Conservation (phyloP, 2,329 filamentous ascomycete species). For the Aspergillus glaucus region DNA sequence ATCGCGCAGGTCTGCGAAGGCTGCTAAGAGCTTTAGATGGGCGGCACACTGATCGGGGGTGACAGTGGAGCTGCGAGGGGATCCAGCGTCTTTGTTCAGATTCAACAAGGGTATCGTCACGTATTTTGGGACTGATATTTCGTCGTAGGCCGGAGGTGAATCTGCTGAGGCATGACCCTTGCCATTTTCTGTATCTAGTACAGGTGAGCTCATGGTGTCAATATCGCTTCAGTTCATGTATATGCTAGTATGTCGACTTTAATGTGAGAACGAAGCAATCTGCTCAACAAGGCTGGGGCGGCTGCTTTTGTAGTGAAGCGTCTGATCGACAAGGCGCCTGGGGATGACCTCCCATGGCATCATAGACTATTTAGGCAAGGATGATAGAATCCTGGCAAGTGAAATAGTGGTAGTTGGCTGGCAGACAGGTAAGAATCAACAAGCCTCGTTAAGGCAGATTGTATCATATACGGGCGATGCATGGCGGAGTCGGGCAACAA, state of each 20-base stretch:
- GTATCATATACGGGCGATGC: not conserved
- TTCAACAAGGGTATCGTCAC: slow-evolving; percentile 19
- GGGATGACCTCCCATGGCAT: too few relatives aligned
- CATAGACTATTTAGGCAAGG: too few relatives aligned
- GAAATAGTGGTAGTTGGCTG: too few relatives aligned
- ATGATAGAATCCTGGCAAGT: too few relatives aligned
- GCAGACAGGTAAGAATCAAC: too few relatives aligned
- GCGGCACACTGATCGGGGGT: slow-evolving; percentile 57
- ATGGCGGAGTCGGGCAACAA: not conserved
- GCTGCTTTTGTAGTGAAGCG: too few relatives aligned
- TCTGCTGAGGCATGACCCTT: not conserved
- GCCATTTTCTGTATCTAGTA: not conserved
- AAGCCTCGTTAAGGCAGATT: too few relatives aligned
- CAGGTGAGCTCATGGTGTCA: not conserved
- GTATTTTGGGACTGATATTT: slow-evolving; percentile 17
- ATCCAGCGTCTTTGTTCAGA: slow-evolving; percentile 11
- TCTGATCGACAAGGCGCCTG: too few relatives aligned
- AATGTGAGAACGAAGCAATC: too few relatives aligned
- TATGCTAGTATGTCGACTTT: too few relatives aligned
- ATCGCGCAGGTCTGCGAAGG: slow-evolving; percentile 62
- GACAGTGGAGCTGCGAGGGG: slow-evolving; percentile 14
- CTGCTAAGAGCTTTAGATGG: slow-evolving; percentile 67
- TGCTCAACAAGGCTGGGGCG: too few relatives aligned
- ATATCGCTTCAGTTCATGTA: not conserved
- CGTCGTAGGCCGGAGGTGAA: not conserved